Evolutionary conservation across 768 basidiomycete genomes (phyloP), one percentile per base, ranked within the genome.

Genomic region (Mycena epipterygia): DNA sequence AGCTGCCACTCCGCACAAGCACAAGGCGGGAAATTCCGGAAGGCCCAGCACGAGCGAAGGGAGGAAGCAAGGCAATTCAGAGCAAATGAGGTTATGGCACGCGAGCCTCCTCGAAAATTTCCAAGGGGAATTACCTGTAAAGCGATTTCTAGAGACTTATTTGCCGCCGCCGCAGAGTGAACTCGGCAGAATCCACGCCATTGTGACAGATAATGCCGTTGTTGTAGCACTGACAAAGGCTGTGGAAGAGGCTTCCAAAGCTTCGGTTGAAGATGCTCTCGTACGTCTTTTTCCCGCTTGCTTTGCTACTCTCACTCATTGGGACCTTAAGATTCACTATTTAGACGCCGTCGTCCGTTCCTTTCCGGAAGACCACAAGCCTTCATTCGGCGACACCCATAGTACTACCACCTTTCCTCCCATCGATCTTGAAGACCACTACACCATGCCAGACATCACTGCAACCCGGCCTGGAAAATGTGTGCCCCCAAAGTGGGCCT

Each of bases 381-480:
- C 64, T 39, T 11, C n/a, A 7, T 19, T 66, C 23, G 32, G 13
- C 19, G 68, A 70, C 37, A 70, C 68, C 2, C 42, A 41, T 41
- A 48, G n/a, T n/a, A n/a, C 33, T 30, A 49, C 23, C 14, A 14
- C 25, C 5, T 56, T 63, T 19, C 9, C 19, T 3, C 11, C 68
- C 42, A 44, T 59, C 23, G 53, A 58, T 12, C 16, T 14, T 2
- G 65, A 29, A 1, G 42, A 44, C 19, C 61, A 70, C 27, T 5
- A 35, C 17, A 70, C 44, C 17, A 58, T 14, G 46, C 68, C 68
- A 14, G 68, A 70, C 23, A 59, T 64, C 9, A 56, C 29, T 11
- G 2, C 33, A 21, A 46, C 44, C 42, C 29, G 42, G 19, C 57
- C 41, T 32, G 59, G 39, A 21, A 8, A 60, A 27, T 12, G 5